phyloP scores from a whole-genome alignment of 306 rosid species.

The Quercus berberidifolia region DNA sequence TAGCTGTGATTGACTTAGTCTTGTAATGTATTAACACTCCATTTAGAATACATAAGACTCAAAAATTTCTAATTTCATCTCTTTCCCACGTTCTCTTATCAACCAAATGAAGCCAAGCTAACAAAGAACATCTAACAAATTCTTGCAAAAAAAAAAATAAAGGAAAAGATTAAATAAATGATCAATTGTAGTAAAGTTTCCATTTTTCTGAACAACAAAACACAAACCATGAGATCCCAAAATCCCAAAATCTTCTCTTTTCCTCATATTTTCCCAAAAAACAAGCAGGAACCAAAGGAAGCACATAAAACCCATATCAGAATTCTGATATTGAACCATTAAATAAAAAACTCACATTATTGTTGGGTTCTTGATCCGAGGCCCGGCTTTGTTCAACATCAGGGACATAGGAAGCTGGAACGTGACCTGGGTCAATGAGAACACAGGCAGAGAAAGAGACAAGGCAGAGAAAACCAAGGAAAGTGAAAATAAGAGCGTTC shows the following conservation, averaged over 20 bases:
- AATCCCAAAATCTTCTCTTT: neutral
- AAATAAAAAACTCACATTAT: slow-evolving; percentile 45
- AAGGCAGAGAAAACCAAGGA: slow-evolving; percentile 46
- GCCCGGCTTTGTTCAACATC: slow-evolving; percentile 54
- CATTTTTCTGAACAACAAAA: slow-evolving; percentile 5
- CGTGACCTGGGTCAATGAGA: slow-evolving; percentile 69
- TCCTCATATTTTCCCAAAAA: slow-evolving; percentile 1
- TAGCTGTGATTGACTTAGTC: no score
- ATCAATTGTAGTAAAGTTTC: neutral
- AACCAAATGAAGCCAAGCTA: neutral
- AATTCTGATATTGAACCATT: neutral
- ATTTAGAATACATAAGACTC: neutral
- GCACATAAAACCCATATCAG: slow-evolving; percentile 9
- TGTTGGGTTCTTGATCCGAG: slow-evolving; percentile 32
- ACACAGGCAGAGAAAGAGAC: slow-evolving; percentile 72
- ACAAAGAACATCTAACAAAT: neutral
- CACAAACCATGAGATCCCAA: slow-evolving; percentile 3
- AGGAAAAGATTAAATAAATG: neutral
- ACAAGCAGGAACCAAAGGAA: slow-evolving; percentile 2
- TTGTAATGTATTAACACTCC: neutral
- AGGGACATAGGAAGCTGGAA: slow-evolving; percentile 72
- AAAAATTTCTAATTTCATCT: neutral
- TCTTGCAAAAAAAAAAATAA: neutral
- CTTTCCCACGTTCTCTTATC: neutral
- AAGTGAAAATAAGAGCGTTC: slow-evolving; percentile 51